Conservation (phyloP, 2,329 filamentous ascomycete genomes). For the Spiromastix sp. region DNA sequence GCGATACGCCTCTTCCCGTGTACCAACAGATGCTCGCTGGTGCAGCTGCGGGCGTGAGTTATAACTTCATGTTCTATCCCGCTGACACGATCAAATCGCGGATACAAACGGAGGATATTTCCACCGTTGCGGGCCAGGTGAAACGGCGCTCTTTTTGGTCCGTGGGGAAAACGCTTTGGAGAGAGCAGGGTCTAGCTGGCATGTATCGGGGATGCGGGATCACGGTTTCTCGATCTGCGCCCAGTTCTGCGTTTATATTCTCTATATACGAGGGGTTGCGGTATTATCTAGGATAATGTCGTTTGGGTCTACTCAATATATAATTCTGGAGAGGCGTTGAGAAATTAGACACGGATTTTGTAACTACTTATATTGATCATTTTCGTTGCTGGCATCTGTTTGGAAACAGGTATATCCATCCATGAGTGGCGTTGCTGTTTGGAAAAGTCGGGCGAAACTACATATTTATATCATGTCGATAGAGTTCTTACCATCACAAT, state of each 20-base stretch:
- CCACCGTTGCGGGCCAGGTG: conserved; percentile 28
- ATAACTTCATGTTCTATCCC: conserved; percentile 96
- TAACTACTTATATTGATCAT: too few relatives aligned
- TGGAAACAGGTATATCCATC: too few relatives aligned
- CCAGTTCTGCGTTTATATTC: conserved; percentile 97
- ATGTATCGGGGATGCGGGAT: conserved; percentile 93
- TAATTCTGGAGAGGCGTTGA: too few relatives aligned
- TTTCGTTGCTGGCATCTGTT: too few relatives aligned
- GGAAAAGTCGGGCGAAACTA: too few relatives aligned
- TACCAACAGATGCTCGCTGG: conserved; percentile 84
- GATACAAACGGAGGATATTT: conserved; percentile 78
- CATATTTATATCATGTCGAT: too few relatives aligned
- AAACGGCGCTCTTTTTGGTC: conserved; percentile 58
- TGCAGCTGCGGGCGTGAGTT: conserved; percentile 78
- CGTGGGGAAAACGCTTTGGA: conserved; percentile 67
- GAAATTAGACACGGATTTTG: too few relatives aligned
- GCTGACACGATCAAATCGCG: conserved; percentile 95
- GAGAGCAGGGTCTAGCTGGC: conserved; percentile 67
- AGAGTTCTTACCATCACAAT: too few relatives aligned
- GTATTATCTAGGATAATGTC: conserved; percentile 43
- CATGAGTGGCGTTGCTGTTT: too few relatives aligned
- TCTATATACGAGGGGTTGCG: conserved; percentile 86
- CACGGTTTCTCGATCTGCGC: conserved; percentile 75
- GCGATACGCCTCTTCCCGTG: conserved; percentile 51
- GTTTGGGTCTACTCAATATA: neutral